phyloP scores from a whole-genome alignment of 2,329 filamentous ascomycete species.

The Tolypocladium inflatum region DNA sequence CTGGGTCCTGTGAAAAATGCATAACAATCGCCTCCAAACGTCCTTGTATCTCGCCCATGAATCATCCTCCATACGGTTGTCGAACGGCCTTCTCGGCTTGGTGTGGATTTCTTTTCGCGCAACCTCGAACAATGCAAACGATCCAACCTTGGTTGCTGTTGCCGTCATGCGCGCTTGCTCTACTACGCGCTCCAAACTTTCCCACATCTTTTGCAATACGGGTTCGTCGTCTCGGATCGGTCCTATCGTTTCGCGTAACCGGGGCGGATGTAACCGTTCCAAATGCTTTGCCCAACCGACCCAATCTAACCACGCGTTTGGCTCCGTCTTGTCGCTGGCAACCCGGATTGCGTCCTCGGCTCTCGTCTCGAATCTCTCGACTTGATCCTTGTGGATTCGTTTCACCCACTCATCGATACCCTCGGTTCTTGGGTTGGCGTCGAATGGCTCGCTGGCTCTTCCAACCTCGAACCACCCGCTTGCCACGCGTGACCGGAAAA shows the following conservation, averaged over 20 bases:
- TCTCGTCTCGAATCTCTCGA: background rate
- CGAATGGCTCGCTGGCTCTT: background rate
- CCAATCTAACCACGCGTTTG: constrained; percentile 1
- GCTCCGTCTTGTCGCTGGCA: background rate
- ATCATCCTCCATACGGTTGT: no score
- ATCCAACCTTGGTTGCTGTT: no score
- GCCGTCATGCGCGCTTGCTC: no score
- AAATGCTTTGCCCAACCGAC: constrained; percentile 2
- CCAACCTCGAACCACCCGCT: constrained; percentile 1
- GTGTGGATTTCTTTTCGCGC: no score
- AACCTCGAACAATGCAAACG: no score
- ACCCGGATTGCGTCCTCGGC: background rate
- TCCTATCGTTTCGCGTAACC: no score
- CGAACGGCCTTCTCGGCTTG: no score
- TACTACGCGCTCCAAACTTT: no score
- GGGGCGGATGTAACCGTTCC: background rate
- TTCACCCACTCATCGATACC: background rate
- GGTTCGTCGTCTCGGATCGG: no score
- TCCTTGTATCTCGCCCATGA: constrained; percentile 1
- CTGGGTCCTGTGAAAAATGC: background rate
- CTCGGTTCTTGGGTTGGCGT: background rate
- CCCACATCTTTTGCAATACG: no score
- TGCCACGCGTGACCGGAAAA: background rate
- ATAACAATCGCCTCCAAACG: background rate
- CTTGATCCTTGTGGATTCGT: background rate